phyloP scores from a whole-genome alignment of 1,139 yeast genomes.

The Kurtzmaniella quercitrusa region DNA sequence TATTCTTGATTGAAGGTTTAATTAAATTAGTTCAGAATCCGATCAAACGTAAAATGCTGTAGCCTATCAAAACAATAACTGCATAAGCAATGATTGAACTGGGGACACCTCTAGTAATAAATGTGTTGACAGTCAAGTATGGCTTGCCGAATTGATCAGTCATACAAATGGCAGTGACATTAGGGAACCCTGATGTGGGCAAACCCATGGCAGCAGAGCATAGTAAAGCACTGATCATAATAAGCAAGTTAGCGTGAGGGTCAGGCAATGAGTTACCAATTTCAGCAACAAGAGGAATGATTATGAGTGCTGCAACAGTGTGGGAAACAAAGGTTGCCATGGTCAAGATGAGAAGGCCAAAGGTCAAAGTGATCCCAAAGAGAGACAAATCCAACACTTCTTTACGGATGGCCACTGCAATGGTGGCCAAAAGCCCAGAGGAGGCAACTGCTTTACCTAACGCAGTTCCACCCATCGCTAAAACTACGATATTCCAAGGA shows the following conservation, averaged over 20 bases:
- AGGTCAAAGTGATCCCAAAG: conserved; percentile 59
- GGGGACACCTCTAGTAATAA: conserved; percentile 70
- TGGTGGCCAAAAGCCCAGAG: conserved; percentile 62
- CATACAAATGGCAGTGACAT: conserved; percentile 76
- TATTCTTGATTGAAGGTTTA: not conserved
- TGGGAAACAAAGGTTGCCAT: conserved; percentile 76
- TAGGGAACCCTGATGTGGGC: conserved; percentile 76
- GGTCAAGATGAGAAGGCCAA: conserved; percentile 60
- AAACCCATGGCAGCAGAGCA: conserved; percentile 78
- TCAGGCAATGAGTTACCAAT: conserved; percentile 56
- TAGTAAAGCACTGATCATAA: conserved; percentile 63
- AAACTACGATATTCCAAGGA: conserved; percentile 72
- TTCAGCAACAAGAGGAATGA: conserved; percentile 66
- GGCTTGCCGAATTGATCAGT: conserved; percentile 67
- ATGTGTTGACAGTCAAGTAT: conserved; percentile 59
- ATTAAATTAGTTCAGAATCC: conserved; percentile 22
- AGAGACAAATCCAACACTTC: conserved; percentile 54
- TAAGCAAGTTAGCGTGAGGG: conserved; percentile 56
- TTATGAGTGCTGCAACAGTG: conserved; percentile 72
- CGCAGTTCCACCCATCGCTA: conserved; percentile 80
- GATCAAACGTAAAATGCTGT: conserved; percentile 55
- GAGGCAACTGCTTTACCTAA: conserved; percentile 71
- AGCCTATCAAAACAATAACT: conserved; percentile 60
- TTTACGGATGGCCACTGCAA: conserved; percentile 53
- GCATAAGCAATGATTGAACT: conserved; percentile 54